phyloP scores from a whole-genome alignment of 441 rosid genomes.

The Erysimum cheiri region DNA sequence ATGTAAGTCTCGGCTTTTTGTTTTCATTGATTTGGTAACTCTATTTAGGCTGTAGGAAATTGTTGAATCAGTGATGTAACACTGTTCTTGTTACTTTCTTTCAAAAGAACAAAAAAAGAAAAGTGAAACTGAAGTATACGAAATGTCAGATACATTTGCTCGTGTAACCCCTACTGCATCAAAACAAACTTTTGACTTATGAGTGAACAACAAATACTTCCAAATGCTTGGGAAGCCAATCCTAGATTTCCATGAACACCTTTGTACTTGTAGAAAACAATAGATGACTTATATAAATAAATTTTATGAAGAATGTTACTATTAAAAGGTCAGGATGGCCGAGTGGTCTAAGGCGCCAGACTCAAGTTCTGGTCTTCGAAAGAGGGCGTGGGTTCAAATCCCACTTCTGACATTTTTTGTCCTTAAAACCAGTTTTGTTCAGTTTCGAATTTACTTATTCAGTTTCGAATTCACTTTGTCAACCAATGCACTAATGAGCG shows the following conservation, averaged over 20 bases:
- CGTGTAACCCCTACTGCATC: slow-evolving; percentile 65
- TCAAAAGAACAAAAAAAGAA: background rate
- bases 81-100: slow-evolving; percentile 2
- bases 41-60: slow-evolving; percentile 23
- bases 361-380: slow-evolving; percentile 85
- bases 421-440: too few relatives aligned
- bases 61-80: slow-evolving; percentile 21
- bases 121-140: background rate
- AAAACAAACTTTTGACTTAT: too few relatives aligned
- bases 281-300: too few relatives aligned
- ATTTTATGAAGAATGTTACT: too few relatives aligned
- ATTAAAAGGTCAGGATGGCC: slow-evolving; percentile 77
- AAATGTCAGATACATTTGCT: slow-evolving; percentile 55
- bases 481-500: too few relatives aligned
- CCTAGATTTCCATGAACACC: background rate
- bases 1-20: slow-evolving; percentile 16
- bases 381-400: slow-evolving; percentile 86
- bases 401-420: slow-evolving; percentile 62
- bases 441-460: too few relatives aligned
- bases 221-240: background rate
- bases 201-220: too few relatives aligned
- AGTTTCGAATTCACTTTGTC: too few relatives aligned
- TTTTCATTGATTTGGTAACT: slow-evolving; percentile 18
- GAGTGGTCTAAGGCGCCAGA: slow-evolving; percentile 99
- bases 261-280: too few relatives aligned